phyloP scores from a whole-genome alignment of 441 rosid genomes.

The Corymbia calophylla region DNA sequence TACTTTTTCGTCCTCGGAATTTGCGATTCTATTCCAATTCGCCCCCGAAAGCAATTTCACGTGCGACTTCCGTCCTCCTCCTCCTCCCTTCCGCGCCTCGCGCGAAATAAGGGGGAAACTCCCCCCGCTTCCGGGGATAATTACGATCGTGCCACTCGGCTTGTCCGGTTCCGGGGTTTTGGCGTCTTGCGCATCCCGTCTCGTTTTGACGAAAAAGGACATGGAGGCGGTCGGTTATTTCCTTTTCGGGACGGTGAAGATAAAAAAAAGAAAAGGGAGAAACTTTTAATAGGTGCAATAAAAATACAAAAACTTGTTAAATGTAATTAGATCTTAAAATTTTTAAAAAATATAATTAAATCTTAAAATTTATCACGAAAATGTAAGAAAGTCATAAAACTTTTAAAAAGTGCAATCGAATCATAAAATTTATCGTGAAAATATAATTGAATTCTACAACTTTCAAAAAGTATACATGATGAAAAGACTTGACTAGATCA shows the following conservation, averaged over 20 bases:
- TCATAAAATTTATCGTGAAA: too few relatives aligned
- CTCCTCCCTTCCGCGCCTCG: neutral
- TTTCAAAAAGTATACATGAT: too few relatives aligned
- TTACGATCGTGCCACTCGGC: neutral
- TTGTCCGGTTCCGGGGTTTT: neutral
- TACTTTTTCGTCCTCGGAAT: neutral
- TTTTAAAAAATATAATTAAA: too few relatives aligned
- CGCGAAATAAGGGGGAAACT: neutral
- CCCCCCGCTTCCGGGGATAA: neutral
- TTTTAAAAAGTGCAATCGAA: too few relatives aligned
- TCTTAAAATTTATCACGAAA: too few relatives aligned
- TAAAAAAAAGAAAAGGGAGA: neutral
- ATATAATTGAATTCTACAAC: too few relatives aligned
- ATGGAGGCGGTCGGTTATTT: neutral
- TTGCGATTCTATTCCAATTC: neutral
- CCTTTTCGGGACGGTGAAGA: neutral
- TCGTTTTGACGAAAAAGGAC: neutral
- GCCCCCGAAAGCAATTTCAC: neutral
- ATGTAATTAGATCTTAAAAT: too few relatives aligned
- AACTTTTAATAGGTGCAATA: neutral
- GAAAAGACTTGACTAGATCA: too few relatives aligned
- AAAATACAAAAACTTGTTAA: too few relatives aligned
- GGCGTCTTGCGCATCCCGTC: neutral
- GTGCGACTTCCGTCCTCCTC: neutral
- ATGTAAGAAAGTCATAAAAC: too few relatives aligned